phyloP scores from a whole-genome alignment of 148 eudicot genomes.

The Pharnaceum exiguum region DNA sequence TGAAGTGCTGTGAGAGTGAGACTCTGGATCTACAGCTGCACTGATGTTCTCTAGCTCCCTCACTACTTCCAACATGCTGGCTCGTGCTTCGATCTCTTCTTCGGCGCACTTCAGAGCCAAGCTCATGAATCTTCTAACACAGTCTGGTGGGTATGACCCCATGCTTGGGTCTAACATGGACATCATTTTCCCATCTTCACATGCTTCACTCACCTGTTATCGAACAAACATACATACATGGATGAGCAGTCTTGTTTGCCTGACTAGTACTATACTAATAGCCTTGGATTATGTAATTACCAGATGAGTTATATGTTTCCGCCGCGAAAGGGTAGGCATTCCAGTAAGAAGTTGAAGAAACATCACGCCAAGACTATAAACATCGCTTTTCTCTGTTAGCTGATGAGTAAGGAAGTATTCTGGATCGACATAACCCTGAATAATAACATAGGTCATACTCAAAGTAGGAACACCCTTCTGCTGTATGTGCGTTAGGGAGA shows the following conservation, averaged over 20 bases:
- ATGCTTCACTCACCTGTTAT: slow-evolving; percentile 49
- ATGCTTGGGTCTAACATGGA: slow-evolving; percentile 49
- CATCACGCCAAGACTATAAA: slow-evolving; percentile 75
- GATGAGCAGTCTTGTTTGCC: background rate
- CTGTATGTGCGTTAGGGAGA: background rate
- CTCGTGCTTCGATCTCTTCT: slow-evolving; percentile 19
- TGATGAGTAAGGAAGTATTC: slow-evolving; percentile 71
- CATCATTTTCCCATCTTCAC: slow-evolving; percentile 44
- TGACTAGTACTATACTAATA: background rate
- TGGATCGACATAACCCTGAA: slow-evolving; percentile 78
- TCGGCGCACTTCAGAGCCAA: slow-evolving; percentile 19
- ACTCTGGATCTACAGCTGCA: slow-evolving; percentile 5
- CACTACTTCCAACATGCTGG: slow-evolving; percentile 17
- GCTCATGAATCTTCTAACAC: slow-evolving; percentile 16
- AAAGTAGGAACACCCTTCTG: background rate
- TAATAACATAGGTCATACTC: background rate
- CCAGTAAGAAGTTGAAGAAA: slow-evolving; percentile 69
- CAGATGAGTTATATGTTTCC: slow-evolving; percentile 71
- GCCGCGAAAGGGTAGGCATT: slow-evolving; percentile 62
- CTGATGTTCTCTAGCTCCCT: slow-evolving; percentile 19
- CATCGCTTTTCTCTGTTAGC: slow-evolving; percentile 77
- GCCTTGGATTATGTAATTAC: slow-evolving; percentile 20
- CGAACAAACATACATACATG: background rate
- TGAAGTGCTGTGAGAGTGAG: background rate
- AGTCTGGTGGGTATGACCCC: slow-evolving; percentile 67